Evolutionary conservation across 108 stramenopile species (phyloP).

Genomic region (Cyclostephanos tholiformis): DNA sequence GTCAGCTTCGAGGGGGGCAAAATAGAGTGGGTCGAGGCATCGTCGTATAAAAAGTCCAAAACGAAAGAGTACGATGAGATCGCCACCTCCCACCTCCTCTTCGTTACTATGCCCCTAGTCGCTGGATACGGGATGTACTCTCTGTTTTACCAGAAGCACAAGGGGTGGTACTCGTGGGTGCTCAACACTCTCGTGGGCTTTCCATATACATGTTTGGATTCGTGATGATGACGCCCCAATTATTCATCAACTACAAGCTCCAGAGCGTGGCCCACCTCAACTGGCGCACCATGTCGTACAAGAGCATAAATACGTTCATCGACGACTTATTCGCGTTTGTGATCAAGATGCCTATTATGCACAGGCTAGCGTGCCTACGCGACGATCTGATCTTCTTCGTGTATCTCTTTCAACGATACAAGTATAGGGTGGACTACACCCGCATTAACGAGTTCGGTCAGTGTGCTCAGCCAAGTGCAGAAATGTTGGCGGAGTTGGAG

Average conservation of each 20-base stretch:
- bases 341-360: conserved; percentile 92
- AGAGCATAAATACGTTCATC: conserved; percentile 88
- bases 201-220: conserved; percentile 92
- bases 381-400: conserved; percentile 91
- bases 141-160: conserved; percentile 72
- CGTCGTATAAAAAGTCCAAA: conserved; percentile 52
- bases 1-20: conserved; percentile 50
- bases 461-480: conserved; percentile 47
- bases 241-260: conserved; percentile 92
- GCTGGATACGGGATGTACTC: conserved; percentile 71
- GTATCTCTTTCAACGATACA: conserved; percentile 83
- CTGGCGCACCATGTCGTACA: conserved; percentile 87
- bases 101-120: conserved; percentile 74
- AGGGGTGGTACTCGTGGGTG: conserved; percentile 86
- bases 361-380: conserved; percentile 79
- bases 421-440: conserved; percentile 69
- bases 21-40: conserved; percentile 63
- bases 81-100: conserved; percentile 47
- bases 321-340: conserved; percentile 90
- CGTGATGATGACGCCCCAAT: conserved; percentile 92
- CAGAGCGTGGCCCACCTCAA: conserved; percentile 88
- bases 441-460: conserved; percentile 75
- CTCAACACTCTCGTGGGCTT: conserved; percentile 69
- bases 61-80: conserved; percentile 79
- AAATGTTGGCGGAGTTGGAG: conserved; percentile 40